These are phyloP conservation scores for Pleurotus platypus DNA, from an alignment of 768 basidiomycete genomes.

Conservation along the genomic window DNA sequence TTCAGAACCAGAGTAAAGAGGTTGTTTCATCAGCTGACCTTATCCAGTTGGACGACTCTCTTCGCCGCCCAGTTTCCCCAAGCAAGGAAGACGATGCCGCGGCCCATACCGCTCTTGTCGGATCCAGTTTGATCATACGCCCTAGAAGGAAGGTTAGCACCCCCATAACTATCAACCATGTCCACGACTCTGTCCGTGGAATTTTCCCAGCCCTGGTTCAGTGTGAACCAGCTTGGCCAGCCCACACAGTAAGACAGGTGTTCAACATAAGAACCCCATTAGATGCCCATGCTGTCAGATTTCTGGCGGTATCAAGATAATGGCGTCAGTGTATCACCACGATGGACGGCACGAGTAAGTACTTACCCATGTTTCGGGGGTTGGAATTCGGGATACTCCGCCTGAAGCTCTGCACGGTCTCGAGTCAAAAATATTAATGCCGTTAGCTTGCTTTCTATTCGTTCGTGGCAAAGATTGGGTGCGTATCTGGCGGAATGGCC, in stretches of 20 bases:
- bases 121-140: conserved; percentile 21
- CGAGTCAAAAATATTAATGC: conserved; percentile 25
- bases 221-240: conserved; percentile 75
- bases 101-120: conserved; percentile 49
- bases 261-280: conserved; percentile 91
- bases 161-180: conserved; percentile 72
- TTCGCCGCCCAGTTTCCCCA: conserved; percentile 90
- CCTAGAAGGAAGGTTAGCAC: conserved; percentile 54
- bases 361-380: conserved; percentile 82
- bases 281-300: conserved; percentile 76
- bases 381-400: conserved; percentile 77
- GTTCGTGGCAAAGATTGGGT: not conserved
- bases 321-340: not conserved
- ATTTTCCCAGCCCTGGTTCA: conserved; percentile 83
- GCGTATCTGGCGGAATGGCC: conserved; percentile 66
- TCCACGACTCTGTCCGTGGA: conserved; percentile 83
- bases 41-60: conserved; percentile 72
- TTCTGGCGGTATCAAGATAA: conserved; percentile 39
- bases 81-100: conserved; percentile 77
- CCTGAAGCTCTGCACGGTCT: conserved; percentile 87
- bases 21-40: conserved; percentile 38
- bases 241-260: conserved; percentile 86
- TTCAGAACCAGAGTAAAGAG: not conserved
- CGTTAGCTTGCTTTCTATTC: conserved; percentile 1
- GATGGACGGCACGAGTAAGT: conserved; percentile 1